Conservation (phyloP, 129 eudicot genomes). For the Centella asiatica region DNA sequence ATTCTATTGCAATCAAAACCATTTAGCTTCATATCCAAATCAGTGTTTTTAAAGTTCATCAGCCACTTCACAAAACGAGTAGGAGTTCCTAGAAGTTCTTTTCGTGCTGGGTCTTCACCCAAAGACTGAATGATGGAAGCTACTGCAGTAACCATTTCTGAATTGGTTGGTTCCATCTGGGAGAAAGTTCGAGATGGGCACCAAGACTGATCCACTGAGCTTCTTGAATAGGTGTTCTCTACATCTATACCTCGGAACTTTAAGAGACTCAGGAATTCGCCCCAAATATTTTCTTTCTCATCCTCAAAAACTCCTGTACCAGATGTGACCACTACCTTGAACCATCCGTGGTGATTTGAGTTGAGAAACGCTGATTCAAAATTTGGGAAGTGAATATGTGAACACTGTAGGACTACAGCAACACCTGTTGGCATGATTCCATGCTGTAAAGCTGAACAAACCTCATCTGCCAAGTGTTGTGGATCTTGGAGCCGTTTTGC, state of each 20-base stretch:
- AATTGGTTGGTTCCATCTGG: slow-evolving; percentile 23
- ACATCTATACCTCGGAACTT: slow-evolving; percentile 42
- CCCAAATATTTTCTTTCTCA: slow-evolving; percentile 40
- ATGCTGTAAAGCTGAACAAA: slow-evolving; percentile 62
- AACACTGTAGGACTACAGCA: slow-evolving; percentile 75
- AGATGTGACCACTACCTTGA: slow-evolving; percentile 32
- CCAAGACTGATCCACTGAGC: slow-evolving; percentile 38
- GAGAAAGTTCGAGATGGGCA: slow-evolving; percentile 49
- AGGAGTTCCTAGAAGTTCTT: slow-evolving; percentile 75
- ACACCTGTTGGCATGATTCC: slow-evolving; percentile 77
- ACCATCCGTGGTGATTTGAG: slow-evolving; percentile 42
- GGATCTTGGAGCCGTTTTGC: slow-evolving; percentile 93
- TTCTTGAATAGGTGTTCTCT: slow-evolving; percentile 19
- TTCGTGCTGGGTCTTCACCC: slow-evolving; percentile 76
- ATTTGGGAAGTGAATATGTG: slow-evolving; percentile 65
- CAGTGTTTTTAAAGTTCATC: slow-evolving; percentile 45
- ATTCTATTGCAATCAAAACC: slow-evolving; percentile 24
- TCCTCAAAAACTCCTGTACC: slow-evolving; percentile 69
- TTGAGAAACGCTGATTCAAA: slow-evolving; percentile 40
- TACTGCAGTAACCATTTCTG: slow-evolving; percentile 49
- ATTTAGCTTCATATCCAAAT: slow-evolving; percentile 65
- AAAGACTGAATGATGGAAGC: slow-evolving; percentile 48
- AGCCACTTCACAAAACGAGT: slow-evolving; percentile 69
- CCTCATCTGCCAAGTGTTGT: slow-evolving; percentile 73
- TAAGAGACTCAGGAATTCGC: slow-evolving; percentile 64